Evolutionary conservation across 768 basidiomycete genomes (phyloP).

Genomic region (Macrolepiota dolichaula): DNA sequence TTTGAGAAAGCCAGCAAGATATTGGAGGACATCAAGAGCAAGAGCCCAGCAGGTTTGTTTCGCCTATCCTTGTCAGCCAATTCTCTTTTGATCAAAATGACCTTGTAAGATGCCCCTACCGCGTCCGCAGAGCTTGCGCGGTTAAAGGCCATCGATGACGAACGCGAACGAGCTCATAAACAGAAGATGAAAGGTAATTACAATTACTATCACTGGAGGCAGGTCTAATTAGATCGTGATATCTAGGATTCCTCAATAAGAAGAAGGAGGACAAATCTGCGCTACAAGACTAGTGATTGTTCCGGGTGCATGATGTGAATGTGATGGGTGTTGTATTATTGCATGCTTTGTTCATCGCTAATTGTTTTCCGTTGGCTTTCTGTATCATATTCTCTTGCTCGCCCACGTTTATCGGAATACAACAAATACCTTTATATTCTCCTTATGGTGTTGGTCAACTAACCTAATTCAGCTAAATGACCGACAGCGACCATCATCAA

Average conservation of each 20-base stretch:
- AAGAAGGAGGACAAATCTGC: slow-evolving; percentile 48
- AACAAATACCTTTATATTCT: neutral
- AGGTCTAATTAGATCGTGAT: neutral
- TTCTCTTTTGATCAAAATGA: slow-evolving; percentile 1
- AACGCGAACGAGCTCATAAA: slow-evolving; percentile 60
- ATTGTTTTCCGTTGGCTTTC: neutral
- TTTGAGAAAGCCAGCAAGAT: slow-evolving; percentile 70
- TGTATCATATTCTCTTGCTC: slow-evolving; percentile 15
- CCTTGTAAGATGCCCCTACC: slow-evolving; percentile 45
- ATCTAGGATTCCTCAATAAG: slow-evolving; percentile 51
- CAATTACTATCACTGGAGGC: neutral
- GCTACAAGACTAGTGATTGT: neutral
- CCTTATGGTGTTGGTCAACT: neutral
- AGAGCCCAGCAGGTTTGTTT: slow-evolving; percentile 55
- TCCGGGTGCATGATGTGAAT: neutral
- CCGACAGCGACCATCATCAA: neutral
- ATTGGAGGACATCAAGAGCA: slow-evolving; percentile 59
- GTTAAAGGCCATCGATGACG: slow-evolving; percentile 60
- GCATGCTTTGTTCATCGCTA: neutral
- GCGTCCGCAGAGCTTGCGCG: slow-evolving; percentile 66
- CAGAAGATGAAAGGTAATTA: slow-evolving; percentile 69
- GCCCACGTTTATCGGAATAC: neutral
- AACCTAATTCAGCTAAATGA: neutral
- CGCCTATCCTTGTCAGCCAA: neutral
- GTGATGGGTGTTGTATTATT: neutral